Evolutionary conservation across 129 eudicot species (phyloP), one percentile per base, ranked within the genome.

Genomic region (Gnaphalium uliginosum): DNA sequence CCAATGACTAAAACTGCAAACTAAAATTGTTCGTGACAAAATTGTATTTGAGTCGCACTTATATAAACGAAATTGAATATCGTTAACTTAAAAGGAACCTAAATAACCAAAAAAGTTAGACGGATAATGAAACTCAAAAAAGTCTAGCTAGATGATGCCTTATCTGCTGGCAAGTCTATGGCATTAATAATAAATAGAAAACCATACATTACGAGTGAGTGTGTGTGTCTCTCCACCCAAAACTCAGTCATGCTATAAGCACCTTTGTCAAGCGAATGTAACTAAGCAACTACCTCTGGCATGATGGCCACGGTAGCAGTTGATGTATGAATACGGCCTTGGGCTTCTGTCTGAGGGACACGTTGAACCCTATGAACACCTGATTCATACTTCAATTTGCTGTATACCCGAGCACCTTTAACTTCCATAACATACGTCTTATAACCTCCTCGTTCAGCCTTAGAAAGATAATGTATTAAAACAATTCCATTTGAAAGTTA

Each of bases 281-380:
- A 46, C 53, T 46, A 27, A 72, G 27, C 18, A 73, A 39, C 35
- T 75, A 95, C 99, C 92, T 91, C 99, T 41, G 99, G 99, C 99
- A 95, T 95, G 83, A 95, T 91, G 57, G 99, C 99, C 64, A 95
- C 97, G 26, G 99, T 91, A 58, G 97, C 99, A 21, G 99, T 95
- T 79, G 99, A 95, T 72, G 99, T 95, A 84, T 95, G 99, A 63
- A 95, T 90, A 73, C 99, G 97, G 10, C 99, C 99, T 83, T 95
- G 99, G 77, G 97, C 74, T 89, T 95, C 99, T 61, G 99, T 95
- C 74, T 82, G 93, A 85, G 99, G 99, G 73, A 95, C 99, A 50
- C 99, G 99, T 71, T 95, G 99, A 67, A 95, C 99, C 54, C 99
- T 89, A 79, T 95, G 99, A 61, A 95, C 99, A 61, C 99, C 99